phyloP scores from a whole-genome alignment of 257 asterid genomes.

The Asclepias syriaca region DNA sequence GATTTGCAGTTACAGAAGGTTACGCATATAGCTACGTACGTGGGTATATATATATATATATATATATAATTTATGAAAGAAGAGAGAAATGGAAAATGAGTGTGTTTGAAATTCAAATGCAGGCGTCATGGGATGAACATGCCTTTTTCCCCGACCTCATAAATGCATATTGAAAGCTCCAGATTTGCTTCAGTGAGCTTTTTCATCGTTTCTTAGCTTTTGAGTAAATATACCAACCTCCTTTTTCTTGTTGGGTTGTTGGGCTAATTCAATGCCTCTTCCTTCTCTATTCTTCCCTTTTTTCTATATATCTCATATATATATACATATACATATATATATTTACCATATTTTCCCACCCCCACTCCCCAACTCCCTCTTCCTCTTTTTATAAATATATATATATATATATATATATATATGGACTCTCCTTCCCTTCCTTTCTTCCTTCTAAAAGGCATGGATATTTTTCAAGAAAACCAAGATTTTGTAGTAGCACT shows the following conservation, averaged over 20 bases:
- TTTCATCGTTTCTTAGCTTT: constrained; percentile 50
- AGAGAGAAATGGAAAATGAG: too few relatives aligned
- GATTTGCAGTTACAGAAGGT: not conserved
- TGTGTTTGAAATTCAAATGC: constrained; percentile 48
- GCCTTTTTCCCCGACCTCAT: constrained; percentile 64
- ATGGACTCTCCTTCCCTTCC: constrained; percentile 3
- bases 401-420: constrained; percentile 1
- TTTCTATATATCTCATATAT: not conserved
- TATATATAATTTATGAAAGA: too few relatives aligned
- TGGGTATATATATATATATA: too few relatives aligned
- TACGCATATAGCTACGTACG: not conserved
- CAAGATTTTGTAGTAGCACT: not conserved
- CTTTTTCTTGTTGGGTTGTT: constrained; percentile 37
- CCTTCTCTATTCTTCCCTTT: not conserved
- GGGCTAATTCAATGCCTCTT: constrained; percentile 34
- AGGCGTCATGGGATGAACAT: constrained; percentile 40
- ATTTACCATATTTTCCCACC: constrained; percentile 9
- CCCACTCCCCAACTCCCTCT: not conserved
- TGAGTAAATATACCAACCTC: constrained; percentile 34
- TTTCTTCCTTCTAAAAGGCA: not conserved
- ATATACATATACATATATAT: too few relatives aligned
- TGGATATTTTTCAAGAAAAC: constrained; percentile 1
- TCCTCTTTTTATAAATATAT: constrained; percentile 3
- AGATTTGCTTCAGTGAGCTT: constrained; percentile 67
- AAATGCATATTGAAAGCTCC: constrained; percentile 68